Base-by-base conservation (phyloP, 768 basidiomycete genomes). In the Pisolithus tinctorius region DNA sequence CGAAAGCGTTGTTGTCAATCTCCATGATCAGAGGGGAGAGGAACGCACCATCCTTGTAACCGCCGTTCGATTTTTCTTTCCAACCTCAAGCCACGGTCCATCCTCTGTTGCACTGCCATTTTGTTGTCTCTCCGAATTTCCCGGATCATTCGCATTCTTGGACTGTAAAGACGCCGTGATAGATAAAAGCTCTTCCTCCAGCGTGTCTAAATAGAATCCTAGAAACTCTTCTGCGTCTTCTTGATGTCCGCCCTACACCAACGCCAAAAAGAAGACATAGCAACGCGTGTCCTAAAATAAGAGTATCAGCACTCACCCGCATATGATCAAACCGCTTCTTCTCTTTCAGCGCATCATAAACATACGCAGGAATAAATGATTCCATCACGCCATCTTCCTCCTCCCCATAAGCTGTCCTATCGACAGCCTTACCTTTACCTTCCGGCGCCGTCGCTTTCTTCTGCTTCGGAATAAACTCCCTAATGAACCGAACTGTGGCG, bases 191-290 rank as follows among this genome's bases (percentile, higher is more conserved):
- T 98, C 95, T 65, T 99, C 95, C 66, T 95, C 92, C 5, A 99
- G 72, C 0, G 93, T 89, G 60, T 97, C 93, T 25, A 97, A 75
- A 70, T 91, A 95, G 71, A 96, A 97, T 3, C 95, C 95, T n/a
- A 98, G 74, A 67, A 96, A 98, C 68, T 99, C 95, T 67, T 99
- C 94, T 9, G 94, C 95, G 52, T 99, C 95, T 66, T 99, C 95
- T 70, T 99, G 95, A 52, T 93, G 89, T 0, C 93, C 93, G 36
- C 89, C 83, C 81, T 92, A 16, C 13, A 13, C 11, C 34, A 34
- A 34, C 10, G 11, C 13, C 31, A 57, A n/a, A n/a, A n/a, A 44
- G 49, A 36, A 40, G 17, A 47, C 13, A 45, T 27, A 26, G 43
- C 26, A 36, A 51, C 41, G 27, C 7, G 14, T 26, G 29, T 17